Percentiles rank a stretch among this genome's conserved stretches.
Conservation (phyloP, 78 protist genomes). For the Anaeramoeba ignava region DNA sequence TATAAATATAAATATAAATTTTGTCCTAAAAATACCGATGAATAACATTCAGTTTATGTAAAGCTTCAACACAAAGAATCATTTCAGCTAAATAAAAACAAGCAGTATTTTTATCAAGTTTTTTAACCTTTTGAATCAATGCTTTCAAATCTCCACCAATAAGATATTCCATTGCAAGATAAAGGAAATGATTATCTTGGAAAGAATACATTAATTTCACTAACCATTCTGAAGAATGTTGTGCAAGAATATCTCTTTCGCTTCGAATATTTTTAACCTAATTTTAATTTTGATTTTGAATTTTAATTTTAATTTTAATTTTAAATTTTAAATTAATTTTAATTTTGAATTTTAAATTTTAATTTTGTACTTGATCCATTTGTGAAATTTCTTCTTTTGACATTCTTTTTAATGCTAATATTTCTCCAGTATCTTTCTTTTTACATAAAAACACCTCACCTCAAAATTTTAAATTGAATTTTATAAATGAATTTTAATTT, state of each 20-base stretch:
- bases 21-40: background rate
- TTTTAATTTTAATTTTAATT: too few species aligned
- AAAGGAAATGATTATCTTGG: background rate
- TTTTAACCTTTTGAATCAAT: background rate
- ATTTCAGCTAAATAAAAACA: background rate
- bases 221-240: background rate
- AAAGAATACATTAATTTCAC: background rate
- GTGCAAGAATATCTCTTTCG: background rate
- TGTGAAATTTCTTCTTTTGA: background rate
- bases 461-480: too few species aligned
- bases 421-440: background rate
- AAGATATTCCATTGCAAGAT: background rate
- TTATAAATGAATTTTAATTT: too few species aligned
- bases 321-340: too few species aligned
- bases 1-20: background rate
- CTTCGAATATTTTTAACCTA: background rate
- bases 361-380: too few species aligned
- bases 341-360: too few species aligned
- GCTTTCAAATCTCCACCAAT: background rate
- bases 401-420: background rate
- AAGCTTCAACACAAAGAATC: background rate
- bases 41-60: background rate
- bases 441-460: background rate
- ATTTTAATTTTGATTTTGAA: background rate
- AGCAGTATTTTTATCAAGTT: background rate